Percentiles rank a stretch among this genome's conserved stretches.
These are phyloP conservation scores for Microthlaspi erraticum DNA, from an alignment of 345 rosid species.

Conservation along the genomic window DNA sequence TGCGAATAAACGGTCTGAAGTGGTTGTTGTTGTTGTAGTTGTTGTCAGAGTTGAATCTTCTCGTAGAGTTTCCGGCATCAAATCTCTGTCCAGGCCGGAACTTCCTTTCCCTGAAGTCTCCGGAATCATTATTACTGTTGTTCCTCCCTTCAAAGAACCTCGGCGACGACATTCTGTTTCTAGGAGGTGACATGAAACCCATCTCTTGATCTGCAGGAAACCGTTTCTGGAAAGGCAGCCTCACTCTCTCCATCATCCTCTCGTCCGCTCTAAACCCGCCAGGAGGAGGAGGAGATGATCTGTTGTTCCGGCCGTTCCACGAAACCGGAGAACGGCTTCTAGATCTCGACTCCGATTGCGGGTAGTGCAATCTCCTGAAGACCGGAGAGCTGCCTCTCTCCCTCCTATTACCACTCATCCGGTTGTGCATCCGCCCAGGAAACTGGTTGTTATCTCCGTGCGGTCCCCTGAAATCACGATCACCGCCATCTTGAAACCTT, in stretches of 20 bases:
- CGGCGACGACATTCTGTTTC: slow-evolving; percentile 46
- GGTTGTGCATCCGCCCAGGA: slow-evolving; percentile 38
- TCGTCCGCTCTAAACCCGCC: slow-evolving; percentile 46
- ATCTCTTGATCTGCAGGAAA: slow-evolving; percentile 47
- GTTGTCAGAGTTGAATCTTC: slow-evolving; percentile 39
- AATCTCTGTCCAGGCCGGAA: slow-evolving; percentile 48
- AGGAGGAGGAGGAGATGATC: slow-evolving; percentile 58
- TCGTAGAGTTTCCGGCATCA: slow-evolving; percentile 37
- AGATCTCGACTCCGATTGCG: slow-evolving; percentile 50
- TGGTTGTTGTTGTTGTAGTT: slow-evolving; percentile 10
- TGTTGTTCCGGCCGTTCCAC: slow-evolving; percentile 48
- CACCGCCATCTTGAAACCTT: slow-evolving; percentile 39
- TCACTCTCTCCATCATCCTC: slow-evolving; percentile 47
- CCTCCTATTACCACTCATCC: slow-evolving; percentile 45
- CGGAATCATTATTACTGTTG: slow-evolving; percentile 19
- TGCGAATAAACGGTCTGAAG: slow-evolving; percentile 39
- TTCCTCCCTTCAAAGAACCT: slow-evolving; percentile 51
- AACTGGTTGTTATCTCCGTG: slow-evolving; percentile 38
- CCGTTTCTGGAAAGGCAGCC: slow-evolving; percentile 53
- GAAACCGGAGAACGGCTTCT: slow-evolving; percentile 56
- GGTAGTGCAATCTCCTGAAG: slow-evolving; percentile 41
- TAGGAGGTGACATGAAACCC: slow-evolving; percentile 47
- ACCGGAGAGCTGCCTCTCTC: slow-evolving; percentile 55
- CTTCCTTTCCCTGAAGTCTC: slow-evolving; percentile 45
- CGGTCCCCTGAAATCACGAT: slow-evolving; percentile 21